Evolutionary conservation across 1,284 basidiomycete genomes (phyloP), one percentile per base, ranked within the genome.

Genomic region (Malassezia globosa): DNA sequence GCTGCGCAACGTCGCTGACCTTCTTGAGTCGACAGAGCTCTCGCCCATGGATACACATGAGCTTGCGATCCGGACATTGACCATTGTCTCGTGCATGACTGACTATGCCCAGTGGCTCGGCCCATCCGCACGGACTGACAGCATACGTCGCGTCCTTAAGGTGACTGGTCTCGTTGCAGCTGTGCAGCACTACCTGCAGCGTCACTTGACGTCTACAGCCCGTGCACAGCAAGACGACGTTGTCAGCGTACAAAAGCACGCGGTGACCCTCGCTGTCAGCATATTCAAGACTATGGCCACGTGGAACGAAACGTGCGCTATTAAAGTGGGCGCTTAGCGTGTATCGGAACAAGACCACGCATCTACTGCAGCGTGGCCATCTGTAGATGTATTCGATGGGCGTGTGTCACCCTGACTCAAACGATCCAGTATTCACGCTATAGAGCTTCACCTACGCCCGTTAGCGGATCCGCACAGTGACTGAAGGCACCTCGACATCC

Each of bases 401-500:
- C 29, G 29, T 33, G 29, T n/a, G n/a, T 31, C 29, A 8, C 35
- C 16, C 16, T 2, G 33, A 45, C 7, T 13, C 40, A 21, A 18
- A 42, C 7, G n/a, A 11, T 4, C 16, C 19, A 7, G n/a, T 24
- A 23, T 38, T 23, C 6, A 13, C n/a, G 13, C n/a, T n/a, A n/a
- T n/a, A n/a, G n/a, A n/a, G n/a, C n/a, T n/a, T n/a, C 29, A 8
- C 29, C 10, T 21, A n/a, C n/a, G n/a, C n/a, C n/a, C n/a, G n/a
- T 31, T 35, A 40, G 23, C 41, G 37, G 41, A 52, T 42, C 13
- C 45, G 44, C 42, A 69, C 65, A 7, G 55, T 56, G 10, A 69
- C 64, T 42, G 61, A 67, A 7, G 66, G 66, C 49, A 74, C 73
- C 61, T 75, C 74, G 26, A 75, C 74, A 41, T 75, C 74, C 73